Evolutionary conservation across 192 early-diverging fungal genomes (phyloP).

Genomic region (Backusella australiensis): DNA sequence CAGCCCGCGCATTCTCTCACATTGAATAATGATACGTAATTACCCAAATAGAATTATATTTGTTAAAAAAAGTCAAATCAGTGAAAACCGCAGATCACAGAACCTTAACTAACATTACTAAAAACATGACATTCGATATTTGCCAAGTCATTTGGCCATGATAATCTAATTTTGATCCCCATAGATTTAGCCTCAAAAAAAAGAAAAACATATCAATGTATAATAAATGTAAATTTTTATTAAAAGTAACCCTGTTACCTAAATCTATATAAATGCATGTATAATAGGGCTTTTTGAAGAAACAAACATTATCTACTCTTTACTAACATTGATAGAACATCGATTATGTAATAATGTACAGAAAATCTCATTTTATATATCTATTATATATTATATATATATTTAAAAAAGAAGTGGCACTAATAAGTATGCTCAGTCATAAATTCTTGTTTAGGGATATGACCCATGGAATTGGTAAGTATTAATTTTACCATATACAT

Average conservation of each 20-base stretch:
- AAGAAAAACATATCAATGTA: too few species aligned
- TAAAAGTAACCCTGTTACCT: too few species aligned
- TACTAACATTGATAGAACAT: too few species aligned
- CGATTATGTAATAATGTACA: not conserved
- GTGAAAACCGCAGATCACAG: not conserved
- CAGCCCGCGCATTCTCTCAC: not conserved
- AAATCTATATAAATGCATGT: too few species aligned
- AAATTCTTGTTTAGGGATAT: not conserved
- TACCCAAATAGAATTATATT: not conserved
- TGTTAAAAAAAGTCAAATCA: not conserved
- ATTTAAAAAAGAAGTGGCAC: not conserved
- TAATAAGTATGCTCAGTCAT: not conserved
- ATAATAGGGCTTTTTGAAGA: too few species aligned
- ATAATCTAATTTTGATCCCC: too few species aligned
- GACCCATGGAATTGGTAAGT: not conserved
- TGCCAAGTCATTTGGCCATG: too few species aligned
- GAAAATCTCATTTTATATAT: not conserved
- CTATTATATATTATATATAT: not conserved
- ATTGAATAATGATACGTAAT: not conserved
- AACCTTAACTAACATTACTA: not conserved
- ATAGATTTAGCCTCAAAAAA: too few species aligned
- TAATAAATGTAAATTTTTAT: too few species aligned
- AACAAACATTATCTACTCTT: too few species aligned
- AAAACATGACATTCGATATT: not conserved
- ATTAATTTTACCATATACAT: not conserved